Evolutionary conservation across 306 rosid species (phyloP).

Genomic region (Quercus robur): DNA sequence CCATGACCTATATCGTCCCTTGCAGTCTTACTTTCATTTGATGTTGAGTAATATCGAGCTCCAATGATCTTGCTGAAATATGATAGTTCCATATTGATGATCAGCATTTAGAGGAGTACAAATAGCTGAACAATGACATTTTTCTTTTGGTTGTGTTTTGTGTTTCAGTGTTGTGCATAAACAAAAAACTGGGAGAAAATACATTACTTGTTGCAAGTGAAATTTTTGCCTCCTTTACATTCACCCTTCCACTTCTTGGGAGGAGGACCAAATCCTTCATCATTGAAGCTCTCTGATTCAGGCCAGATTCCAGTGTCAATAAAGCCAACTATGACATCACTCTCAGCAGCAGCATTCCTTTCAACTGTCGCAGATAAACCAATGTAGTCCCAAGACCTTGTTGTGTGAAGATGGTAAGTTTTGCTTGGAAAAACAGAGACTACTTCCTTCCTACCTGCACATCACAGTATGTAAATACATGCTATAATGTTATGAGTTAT

Average conservation of each 20-base stretch:
- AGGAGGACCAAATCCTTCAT: conserved; percentile 11
- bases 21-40: not conserved
- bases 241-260: conserved; percentile 28
- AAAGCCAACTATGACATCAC: conserved; percentile 14
- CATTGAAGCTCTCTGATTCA: conserved; percentile 24
- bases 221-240: conserved; percentile 10
- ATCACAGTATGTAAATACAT: not conserved
- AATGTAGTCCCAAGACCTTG: conserved; percentile 30
- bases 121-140: not conserved
- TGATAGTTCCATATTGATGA: conserved; percentile 45
- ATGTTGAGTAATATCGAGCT: not conserved
- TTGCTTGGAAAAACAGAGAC: conserved; percentile 24
- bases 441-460: conserved; percentile 6
- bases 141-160: too few species aligned
- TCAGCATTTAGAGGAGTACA: conserved; percentile 55
- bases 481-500: not conserved
- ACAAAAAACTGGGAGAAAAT: not conserved
- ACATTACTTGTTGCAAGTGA: conserved; percentile 25
- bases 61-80: conserved; percentile 34
- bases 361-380: not conserved
- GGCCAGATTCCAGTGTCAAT: conserved; percentile 32
- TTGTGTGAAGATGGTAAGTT: not conserved
- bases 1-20: conserved; percentile 27
- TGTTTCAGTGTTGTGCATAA: too few species aligned
- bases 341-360: not conserved